Base-by-base conservation (phyloP, 2,329 filamentous ascomycete genomes). In the Pseudopithomyces maydicus region DNA sequence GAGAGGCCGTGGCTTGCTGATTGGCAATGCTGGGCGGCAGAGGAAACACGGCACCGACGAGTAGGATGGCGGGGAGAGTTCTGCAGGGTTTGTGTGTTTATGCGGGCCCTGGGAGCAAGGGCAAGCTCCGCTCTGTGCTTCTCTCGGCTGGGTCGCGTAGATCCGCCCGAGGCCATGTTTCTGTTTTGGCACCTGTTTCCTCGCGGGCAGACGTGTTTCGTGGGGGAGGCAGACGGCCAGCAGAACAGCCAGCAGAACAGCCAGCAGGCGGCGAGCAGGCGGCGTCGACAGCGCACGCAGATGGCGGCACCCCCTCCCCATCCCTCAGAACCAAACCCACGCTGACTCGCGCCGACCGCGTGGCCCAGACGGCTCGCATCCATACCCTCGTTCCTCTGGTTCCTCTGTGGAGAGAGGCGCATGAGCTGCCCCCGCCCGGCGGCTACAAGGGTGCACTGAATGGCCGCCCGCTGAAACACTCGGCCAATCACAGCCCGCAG, bases 401-500 rank as follows among this genome's bases (percentile, higher is more conserved):
- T 48, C 39, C 54, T 38, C 17, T 23, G 55, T 49, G 49, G 48
- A 23, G 29, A 23, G 35, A 23, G 32, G 50, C 50, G 55, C 55
- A 50, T 52, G 33, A 59, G 39, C 50, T 59, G 59, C 63, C 71
- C 72, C 71, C 71, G 64, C 70, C 63, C 67, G 67, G 73, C 73
- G 72, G 64, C 60, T 75, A 67, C 55, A 58, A 56, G 58, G 61
- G 57, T 56, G 55, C 65, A 66, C 51, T 65, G 43, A 70, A 68
- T 75, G 70, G 72, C 67, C 68, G 67, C 65, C 64, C 33, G 58
- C 61, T 58, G 56, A 70, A 67, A 67, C 64, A 60, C 35, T 36
- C 48, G 48, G 23, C 72, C 72, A 75, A 75, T 75, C 68, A 74
- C 59, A 54, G 11, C 14, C 29, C 62, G 6, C 47, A 55, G 42